These are phyloP conservation scores for Candida ipomoeae DNA, from an alignment of 805 yeast genomes.

Conservation along the genomic window DNA sequence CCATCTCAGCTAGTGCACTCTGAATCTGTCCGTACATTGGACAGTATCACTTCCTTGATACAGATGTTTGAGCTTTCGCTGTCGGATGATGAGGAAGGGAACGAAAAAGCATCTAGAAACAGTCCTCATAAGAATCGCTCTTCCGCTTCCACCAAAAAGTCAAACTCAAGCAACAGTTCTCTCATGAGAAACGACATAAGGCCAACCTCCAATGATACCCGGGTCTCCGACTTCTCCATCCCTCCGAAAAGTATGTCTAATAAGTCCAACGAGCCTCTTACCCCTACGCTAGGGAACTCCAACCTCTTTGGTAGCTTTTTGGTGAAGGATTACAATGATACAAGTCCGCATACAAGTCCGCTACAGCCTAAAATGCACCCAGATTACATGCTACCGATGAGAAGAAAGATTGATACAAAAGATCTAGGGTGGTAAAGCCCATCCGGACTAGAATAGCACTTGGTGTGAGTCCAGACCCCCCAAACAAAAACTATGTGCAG, in stretches of 20 bases:
- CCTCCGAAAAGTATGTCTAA: conserved; percentile 3
- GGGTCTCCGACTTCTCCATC: conserved; percentile 1
- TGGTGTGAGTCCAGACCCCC: background rate
- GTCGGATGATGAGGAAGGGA: conserved; percentile 9
- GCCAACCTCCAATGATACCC: background rate
- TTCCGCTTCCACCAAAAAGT: background rate
- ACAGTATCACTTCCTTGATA: conserved; percentile 11
- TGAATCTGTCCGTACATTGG: conserved; percentile 1
- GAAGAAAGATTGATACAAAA: background rate
- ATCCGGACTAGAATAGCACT: background rate
- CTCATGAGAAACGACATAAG: background rate
- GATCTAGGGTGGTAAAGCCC: background rate
- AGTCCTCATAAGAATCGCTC: background rate
- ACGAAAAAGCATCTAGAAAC: background rate
- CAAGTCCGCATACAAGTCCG: conserved; percentile 14
- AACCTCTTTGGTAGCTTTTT: background rate
- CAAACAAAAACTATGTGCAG: background rate
- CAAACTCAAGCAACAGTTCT: background rate
- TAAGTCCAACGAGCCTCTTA: conserved; percentile 9
- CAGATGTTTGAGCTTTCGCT: conserved; percentile 11
- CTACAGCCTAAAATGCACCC: conserved; percentile 13
- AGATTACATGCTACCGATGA: background rate
- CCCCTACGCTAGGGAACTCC: conserved; percentile 7
- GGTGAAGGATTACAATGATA: conserved; percentile 5
- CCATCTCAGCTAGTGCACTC: conserved; percentile 1